Evolutionary conservation across 2,329 filamentous ascomycete species (phyloP).

Genomic region (Aspergillus sp.): DNA sequence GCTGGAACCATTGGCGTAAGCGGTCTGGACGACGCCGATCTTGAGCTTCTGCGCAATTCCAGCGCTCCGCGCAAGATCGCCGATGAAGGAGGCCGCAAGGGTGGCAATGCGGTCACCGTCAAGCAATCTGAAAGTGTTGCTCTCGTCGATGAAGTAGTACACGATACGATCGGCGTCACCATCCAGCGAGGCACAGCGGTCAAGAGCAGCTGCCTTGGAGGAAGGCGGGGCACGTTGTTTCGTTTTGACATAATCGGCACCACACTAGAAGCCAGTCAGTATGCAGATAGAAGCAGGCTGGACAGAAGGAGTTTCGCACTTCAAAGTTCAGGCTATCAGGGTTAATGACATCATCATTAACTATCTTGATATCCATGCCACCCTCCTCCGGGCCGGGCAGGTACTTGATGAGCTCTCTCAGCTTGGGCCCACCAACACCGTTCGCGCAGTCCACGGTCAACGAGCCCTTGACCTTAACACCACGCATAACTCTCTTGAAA

Average conservation of each 20-base stretch:
- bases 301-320: slow-evolving; percentile 51
- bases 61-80: slow-evolving; percentile 78
- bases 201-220: slow-evolving; percentile 73
- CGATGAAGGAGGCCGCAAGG: slow-evolving; percentile 89
- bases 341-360: slow-evolving; percentile 91
- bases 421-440: slow-evolving; percentile 90
- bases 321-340: slow-evolving; percentile 87
- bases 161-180: slow-evolving; percentile 94
- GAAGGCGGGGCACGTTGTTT: slow-evolving; percentile 85
- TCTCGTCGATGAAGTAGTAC: slow-evolving; percentile 87
- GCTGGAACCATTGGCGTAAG: slow-evolving; percentile 94
- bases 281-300: not conserved
- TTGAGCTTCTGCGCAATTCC: slow-evolving; percentile 78
- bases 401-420: slow-evolving; percentile 81
- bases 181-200: slow-evolving; percentile 86
- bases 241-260: slow-evolving; percentile 97
- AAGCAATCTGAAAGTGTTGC: slow-evolving; percentile 84
- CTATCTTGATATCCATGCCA: slow-evolving; percentile 76
- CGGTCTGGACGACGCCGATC: slow-evolving; percentile 94
- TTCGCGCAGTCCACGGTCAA: slow-evolving; percentile 95
- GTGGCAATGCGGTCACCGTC: slow-evolving; percentile 97
- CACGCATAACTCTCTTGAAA: slow-evolving; percentile 79
- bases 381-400: slow-evolving; percentile 68
- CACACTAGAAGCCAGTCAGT: slow-evolving; percentile 61
- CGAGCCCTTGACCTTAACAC: slow-evolving; percentile 70